Evolutionary conservation across 805 yeast genomes (phyloP).

Genomic region (Metschnikowia vanudenii): DNA sequence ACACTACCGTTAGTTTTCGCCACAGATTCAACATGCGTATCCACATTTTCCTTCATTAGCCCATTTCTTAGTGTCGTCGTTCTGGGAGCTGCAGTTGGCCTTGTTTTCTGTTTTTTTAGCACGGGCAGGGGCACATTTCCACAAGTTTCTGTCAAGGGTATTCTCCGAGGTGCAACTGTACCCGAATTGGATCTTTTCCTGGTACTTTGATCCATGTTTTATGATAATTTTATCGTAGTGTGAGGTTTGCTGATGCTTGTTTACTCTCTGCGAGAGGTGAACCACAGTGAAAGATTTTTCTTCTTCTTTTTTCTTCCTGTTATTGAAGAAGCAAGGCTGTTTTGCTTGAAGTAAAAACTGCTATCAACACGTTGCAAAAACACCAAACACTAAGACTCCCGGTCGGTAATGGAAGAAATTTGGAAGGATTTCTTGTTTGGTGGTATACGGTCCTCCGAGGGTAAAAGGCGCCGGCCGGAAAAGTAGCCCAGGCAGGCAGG

Average conservation of each 20-base stretch:
- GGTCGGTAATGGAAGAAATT: no score
- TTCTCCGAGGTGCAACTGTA: slow-evolving; percentile 15
- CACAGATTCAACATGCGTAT: neutral
- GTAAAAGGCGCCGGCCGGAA: slow-evolving; percentile 10
- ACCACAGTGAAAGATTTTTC: no score
- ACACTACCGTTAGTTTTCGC: neutral
- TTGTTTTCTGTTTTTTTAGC: slow-evolving; percentile 30
- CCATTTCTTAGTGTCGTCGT: neutral
- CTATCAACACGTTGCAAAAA: no score
- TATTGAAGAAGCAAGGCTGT: no score
- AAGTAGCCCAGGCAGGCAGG: slow-evolving; percentile 6
- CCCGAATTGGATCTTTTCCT: slow-evolving; percentile 9
- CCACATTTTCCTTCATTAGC: slow-evolving; percentile 4
- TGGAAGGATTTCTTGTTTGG: neutral
- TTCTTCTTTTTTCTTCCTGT: no score
- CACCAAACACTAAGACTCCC: no score
- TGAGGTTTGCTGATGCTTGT: neutral
- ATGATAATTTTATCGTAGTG: neutral
- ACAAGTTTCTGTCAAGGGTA: slow-evolving; percentile 42
- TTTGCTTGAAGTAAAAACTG: neutral
- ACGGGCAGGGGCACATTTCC: slow-evolving; percentile 40
- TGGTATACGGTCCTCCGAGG: neutral
- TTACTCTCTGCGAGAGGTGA: neutral
- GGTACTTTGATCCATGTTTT: slow-evolving; percentile 4
- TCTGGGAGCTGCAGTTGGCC: neutral